phyloP scores from a whole-genome alignment of 2,329 filamentous ascomycete genomes.

The Corinectria fuckeliana region DNA sequence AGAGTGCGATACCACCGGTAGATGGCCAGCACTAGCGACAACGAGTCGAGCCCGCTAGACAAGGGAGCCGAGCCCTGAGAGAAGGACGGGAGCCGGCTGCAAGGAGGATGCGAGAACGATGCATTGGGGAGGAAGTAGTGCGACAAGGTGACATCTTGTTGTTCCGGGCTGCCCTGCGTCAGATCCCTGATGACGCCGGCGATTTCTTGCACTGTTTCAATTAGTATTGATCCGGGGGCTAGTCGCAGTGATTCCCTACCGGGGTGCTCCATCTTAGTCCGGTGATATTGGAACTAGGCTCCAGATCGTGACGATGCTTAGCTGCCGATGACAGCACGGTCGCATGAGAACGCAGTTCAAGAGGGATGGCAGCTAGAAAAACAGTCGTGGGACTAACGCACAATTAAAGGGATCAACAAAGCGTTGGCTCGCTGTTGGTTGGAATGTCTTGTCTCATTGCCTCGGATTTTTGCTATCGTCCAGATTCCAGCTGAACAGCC shows the following conservation, averaged over 20 bases:
- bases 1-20: slow-evolving; percentile 88
- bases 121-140: slow-evolving; percentile 77
- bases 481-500: background rate
- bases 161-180: slow-evolving; percentile 68
- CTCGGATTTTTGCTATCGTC: background rate
- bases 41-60: slow-evolving; percentile 60
- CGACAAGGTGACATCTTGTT: slow-evolving; percentile 70
- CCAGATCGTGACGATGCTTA: no score
- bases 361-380: background rate
- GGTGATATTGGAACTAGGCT: no score
- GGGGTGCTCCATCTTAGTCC: slow-evolving; percentile 46
- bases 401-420: background rate
- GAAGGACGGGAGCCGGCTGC: slow-evolving; percentile 72
- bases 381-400: background rate
- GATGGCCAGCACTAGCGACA: slow-evolving; percentile 70
- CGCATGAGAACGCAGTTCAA: background rate
- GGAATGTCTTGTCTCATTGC: background rate
- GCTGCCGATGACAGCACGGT: background rate
- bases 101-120: slow-evolving; percentile 79
- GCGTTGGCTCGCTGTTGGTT: background rate
- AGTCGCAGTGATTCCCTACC: slow-evolving; percentile 38
- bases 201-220: slow-evolving; percentile 62
- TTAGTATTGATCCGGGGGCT: background rate
- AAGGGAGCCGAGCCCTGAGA: slow-evolving; percentile 49
- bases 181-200: slow-evolving; percentile 70